Evolutionary conservation across 176 grass and related monocot genomes (phyloP).

Genomic region (Poa pratensis): DNA sequence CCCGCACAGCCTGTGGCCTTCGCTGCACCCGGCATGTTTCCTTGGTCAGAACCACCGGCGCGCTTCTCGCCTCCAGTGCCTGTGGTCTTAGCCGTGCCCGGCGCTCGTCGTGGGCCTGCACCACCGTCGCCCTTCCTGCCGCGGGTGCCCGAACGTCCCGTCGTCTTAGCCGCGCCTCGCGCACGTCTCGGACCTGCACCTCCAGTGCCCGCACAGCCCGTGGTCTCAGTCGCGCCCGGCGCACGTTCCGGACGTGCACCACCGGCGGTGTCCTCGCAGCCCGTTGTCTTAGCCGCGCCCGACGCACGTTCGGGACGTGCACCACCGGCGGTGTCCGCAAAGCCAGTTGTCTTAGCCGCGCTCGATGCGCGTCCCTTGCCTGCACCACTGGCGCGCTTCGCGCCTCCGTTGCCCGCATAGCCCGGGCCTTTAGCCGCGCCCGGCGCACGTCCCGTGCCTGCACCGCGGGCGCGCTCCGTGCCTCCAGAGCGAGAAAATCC

Average conservation of each 20-base stretch:
- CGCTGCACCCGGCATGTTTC: too few relatives aligned
- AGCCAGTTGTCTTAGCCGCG: background rate
- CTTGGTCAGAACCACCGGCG: too few relatives aligned
- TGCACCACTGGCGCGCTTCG: background rate
- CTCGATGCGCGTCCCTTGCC: background rate
- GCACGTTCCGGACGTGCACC: background rate
- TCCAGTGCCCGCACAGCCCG: background rate
- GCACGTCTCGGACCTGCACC: constrained; percentile 6
- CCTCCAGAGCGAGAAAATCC: background rate
- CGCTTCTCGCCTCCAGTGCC: too few relatives aligned
- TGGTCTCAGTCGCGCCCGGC: background rate
- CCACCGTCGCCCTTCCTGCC: background rate
- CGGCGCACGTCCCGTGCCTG: constrained; percentile 28
- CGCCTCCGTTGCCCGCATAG: background rate
- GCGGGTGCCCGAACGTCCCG: background rate
- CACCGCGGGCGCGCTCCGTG: too few relatives aligned
- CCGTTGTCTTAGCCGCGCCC: constrained; percentile 5
- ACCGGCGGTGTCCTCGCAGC: background rate
- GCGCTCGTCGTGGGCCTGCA: background rate
- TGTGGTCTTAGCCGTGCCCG: too few relatives aligned
- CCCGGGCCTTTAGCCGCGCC: background rate
- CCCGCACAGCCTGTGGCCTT: too few relatives aligned
- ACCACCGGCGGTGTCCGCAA: background rate
- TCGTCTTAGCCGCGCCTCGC: background rate
- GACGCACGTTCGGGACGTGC: background rate